Evolutionary conservation across 2,329 filamentous ascomycete species (phyloP).

Genomic region (Ploettnerulaceae sp.): DNA sequence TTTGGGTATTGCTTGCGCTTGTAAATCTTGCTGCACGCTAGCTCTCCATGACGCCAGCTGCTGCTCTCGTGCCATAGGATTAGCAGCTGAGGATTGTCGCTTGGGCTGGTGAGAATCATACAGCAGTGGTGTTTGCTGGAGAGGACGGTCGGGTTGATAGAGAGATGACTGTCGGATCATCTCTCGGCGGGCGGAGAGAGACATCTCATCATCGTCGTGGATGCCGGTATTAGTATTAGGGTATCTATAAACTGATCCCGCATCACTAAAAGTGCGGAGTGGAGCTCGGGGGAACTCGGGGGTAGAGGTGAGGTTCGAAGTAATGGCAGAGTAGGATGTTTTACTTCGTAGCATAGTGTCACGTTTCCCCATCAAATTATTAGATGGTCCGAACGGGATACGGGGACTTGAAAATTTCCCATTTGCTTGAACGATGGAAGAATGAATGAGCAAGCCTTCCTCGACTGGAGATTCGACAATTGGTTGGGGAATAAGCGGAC

Average conservation of each 20-base stretch:
- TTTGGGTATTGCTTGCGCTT: slow-evolving; percentile 32
- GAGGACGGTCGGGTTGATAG: slow-evolving; percentile 18
- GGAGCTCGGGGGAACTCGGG: slow-evolving; percentile 10
- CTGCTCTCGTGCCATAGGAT: slow-evolving; percentile 46
- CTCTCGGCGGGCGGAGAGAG: slow-evolving; percentile 62
- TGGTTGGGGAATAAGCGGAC: slow-evolving; percentile 31
- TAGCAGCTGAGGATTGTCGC: slow-evolving; percentile 41
- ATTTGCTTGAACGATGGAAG: slow-evolving; percentile 13
- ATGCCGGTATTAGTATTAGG: slow-evolving; percentile 33
- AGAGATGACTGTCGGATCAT: slow-evolving; percentile 45
- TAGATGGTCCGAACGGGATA: slow-evolving; percentile 29
- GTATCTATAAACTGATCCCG: slow-evolving; percentile 37
- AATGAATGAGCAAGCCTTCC: slow-evolving; percentile 18
- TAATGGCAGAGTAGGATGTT: slow-evolving; percentile 17
- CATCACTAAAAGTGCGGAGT: slow-evolving; percentile 38
- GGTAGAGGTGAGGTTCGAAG: slow-evolving; percentile 12
- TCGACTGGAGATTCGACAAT: slow-evolving; percentile 37
- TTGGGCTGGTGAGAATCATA: slow-evolving; percentile 54
- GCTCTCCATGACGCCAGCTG: slow-evolving; percentile 64
- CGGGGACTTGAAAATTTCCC: slow-evolving; percentile 17
- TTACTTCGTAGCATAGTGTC: slow-evolving; percentile 43
- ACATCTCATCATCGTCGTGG: slow-evolving; percentile 59
- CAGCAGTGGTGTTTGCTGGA: slow-evolving; percentile 28
- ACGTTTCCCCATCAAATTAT: slow-evolving; percentile 51
- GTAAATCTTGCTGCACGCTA: slow-evolving; percentile 59